Percentiles rank a stretch among this genome's conserved stretches.
These are phyloP conservation scores for Cotoneaster glaucophyllus DNA, from an alignment of 306 rosid species.

Conservation along the genomic window DNA sequence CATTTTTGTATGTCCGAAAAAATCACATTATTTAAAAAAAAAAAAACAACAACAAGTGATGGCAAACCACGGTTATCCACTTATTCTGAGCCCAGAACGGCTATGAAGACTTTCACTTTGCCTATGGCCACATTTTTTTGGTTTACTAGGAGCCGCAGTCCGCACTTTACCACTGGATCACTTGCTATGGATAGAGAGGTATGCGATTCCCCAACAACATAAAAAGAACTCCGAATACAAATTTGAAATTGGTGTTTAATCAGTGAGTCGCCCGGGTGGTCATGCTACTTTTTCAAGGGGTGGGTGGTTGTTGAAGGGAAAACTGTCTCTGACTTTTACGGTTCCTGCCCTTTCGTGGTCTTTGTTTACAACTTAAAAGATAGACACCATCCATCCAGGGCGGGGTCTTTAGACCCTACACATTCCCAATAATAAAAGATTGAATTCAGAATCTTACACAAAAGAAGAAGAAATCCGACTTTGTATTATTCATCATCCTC, in stretches of 20 bases:
- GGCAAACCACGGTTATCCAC: fast-evolving
- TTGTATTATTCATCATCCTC: background rate
- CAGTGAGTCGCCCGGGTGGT: fast-evolving
- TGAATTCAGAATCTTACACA: background rate
- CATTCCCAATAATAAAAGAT: too few relatives aligned
- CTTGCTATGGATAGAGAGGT: too few relatives aligned
- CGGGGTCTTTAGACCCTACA: too few relatives aligned
- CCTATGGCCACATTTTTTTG: too few relatives aligned
- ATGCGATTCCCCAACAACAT: too few relatives aligned
- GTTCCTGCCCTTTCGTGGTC: slow-evolving; percentile 22
- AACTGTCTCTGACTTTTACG: slow-evolving; percentile 6
- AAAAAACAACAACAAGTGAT: fast-evolving
- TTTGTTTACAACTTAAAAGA: background rate
- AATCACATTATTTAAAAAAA: too few relatives aligned
- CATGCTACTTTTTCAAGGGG: background rate
- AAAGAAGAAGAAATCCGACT: background rate
- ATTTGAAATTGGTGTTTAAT: too few relatives aligned
- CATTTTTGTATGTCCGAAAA: fast-evolving
- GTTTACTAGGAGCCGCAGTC: fast-evolving
- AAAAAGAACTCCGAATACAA: fast-evolving
- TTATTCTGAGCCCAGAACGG: fast-evolving
- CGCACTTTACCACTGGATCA: fast-evolving
- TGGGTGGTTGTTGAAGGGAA: slow-evolving; percentile 11
- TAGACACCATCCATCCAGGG: background rate
- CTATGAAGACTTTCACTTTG: too few relatives aligned